phyloP scores from a whole-genome alignment of 2,329 filamentous ascomycete species.

The Cladosporium sp. region DNA sequence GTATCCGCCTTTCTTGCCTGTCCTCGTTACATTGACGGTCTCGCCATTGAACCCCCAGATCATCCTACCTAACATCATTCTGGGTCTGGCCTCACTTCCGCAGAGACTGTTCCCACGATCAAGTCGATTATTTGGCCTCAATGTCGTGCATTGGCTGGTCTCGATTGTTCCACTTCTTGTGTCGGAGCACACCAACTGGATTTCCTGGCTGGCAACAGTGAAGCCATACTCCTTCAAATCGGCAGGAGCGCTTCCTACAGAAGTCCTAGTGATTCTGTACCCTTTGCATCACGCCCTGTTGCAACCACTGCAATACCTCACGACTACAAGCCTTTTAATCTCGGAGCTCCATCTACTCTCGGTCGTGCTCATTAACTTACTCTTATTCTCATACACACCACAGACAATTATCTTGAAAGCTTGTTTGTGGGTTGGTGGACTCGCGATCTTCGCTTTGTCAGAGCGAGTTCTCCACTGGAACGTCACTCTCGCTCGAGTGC shows the following conservation, averaged over 20 bases:
- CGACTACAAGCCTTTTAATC: slow-evolving; percentile 82
- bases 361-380: slow-evolving; percentile 75
- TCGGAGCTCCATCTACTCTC: slow-evolving; percentile 88
- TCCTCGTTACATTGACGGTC: slow-evolving; percentile 75
- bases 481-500: slow-evolving; percentile 81
- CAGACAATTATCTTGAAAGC: slow-evolving; percentile 47
- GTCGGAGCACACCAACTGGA: slow-evolving; percentile 46
- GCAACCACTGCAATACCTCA: slow-evolving; percentile 72
- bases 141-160: slow-evolving; percentile 75
- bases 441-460: slow-evolving; percentile 72
- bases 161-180: slow-evolving; percentile 66
- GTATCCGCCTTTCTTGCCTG: slow-evolving; percentile 76
- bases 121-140: slow-evolving; percentile 58
- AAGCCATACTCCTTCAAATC: slow-evolving; percentile 22
- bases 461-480: slow-evolving; percentile 77
- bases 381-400: slow-evolving; percentile 70
- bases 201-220: slow-evolving; percentile 31
- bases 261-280: slow-evolving; percentile 68
- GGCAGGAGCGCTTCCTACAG: slow-evolving; percentile 34
- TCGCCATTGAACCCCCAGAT: slow-evolving; percentile 60
- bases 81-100: slow-evolving; percentile 76
- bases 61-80: slow-evolving; percentile 76
- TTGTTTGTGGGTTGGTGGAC: slow-evolving; percentile 60
- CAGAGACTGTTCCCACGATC: slow-evolving; percentile 68
- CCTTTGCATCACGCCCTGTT: slow-evolving; percentile 80